Evolutionary conservation across 371 early-diverging fungal species (phyloP).

Genomic region (Rhizopus arrhizus): DNA sequence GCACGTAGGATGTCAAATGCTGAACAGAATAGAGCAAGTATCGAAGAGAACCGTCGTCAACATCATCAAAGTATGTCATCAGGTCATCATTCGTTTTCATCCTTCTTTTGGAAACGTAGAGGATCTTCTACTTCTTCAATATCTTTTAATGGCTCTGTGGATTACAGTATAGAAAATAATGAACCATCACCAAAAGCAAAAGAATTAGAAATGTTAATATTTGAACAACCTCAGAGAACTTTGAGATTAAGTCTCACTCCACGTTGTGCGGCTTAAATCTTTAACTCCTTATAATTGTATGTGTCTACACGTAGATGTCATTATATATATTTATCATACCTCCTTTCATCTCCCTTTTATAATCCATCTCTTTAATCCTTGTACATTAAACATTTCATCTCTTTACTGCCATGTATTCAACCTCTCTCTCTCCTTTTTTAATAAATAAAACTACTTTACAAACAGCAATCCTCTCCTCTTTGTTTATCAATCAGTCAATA

Average conservation of each 20-base stretch:
- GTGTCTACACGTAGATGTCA: no score
- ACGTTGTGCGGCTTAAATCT: slow-evolving; percentile 11
- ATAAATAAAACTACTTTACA: no score
- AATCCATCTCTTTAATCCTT: no score
- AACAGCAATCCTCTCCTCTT: no score
- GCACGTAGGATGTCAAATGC: slow-evolving; percentile 3
- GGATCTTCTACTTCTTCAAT: slow-evolving; percentile 2
- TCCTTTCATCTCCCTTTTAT: no score
- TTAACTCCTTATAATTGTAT: no score
- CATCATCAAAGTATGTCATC: neutral
- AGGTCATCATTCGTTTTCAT: neutral
- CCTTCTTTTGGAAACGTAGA: slow-evolving; percentile 8
- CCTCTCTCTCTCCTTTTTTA: no score
- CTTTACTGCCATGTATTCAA: no score
- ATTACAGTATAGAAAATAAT: neutral
- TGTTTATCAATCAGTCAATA: no score
- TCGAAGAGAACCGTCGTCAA: neutral
- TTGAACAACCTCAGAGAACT: slow-evolving; percentile 20
- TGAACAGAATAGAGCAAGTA: neutral
- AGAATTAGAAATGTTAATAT: slow-evolving; percentile 22
- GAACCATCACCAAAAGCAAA: slow-evolving; percentile 16
- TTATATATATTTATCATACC: no score
- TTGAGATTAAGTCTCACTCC: slow-evolving; percentile 20
- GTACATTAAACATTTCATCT: no score
- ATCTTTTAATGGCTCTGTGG: neutral